phyloP scores from a whole-genome alignment of 495 filamentous ascomycete genomes.

The Tuber umbilicatum region DNA sequence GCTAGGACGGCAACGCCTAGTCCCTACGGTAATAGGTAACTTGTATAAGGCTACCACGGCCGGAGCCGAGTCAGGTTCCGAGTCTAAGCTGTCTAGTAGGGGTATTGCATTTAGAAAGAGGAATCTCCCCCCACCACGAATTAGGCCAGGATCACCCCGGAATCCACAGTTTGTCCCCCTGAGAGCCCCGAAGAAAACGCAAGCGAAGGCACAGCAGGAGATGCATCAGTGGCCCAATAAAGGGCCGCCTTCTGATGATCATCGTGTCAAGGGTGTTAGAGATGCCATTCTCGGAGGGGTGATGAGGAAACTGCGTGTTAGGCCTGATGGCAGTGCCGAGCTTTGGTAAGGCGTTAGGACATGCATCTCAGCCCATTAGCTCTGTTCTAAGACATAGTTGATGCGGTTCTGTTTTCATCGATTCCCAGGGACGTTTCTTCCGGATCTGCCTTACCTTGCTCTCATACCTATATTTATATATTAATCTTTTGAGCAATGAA shows the following conservation, averaged over 20 bases:
- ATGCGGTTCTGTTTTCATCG: too few relatives aligned
- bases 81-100: not conserved
- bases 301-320: not conserved
- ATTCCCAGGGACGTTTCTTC: too few relatives aligned
- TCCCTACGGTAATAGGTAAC: not conserved
- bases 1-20: not conserved
- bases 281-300: not conserved
- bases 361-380: too few relatives aligned
- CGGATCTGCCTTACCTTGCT: too few relatives aligned
- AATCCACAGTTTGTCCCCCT: not conserved
- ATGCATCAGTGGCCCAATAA: too few relatives aligned
- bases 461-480: too few relatives aligned
- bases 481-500: too few relatives aligned
- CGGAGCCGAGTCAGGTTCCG: not conserved
- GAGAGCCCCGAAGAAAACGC: too few relatives aligned
- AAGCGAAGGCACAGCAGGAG: not conserved
- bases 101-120: too few relatives aligned
- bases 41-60: not conserved
- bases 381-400: too few relatives aligned
- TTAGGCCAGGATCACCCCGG: too few relatives aligned
- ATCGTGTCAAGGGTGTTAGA: not conserved
- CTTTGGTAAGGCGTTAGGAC: not conserved
- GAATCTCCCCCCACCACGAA: too few relatives aligned
- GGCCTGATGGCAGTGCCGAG: not conserved
- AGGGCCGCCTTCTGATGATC: not conserved